phyloP scores from a whole-genome alignment of 2,329 filamentous ascomycete species.

The Stemphylium vesicarium region DNA sequence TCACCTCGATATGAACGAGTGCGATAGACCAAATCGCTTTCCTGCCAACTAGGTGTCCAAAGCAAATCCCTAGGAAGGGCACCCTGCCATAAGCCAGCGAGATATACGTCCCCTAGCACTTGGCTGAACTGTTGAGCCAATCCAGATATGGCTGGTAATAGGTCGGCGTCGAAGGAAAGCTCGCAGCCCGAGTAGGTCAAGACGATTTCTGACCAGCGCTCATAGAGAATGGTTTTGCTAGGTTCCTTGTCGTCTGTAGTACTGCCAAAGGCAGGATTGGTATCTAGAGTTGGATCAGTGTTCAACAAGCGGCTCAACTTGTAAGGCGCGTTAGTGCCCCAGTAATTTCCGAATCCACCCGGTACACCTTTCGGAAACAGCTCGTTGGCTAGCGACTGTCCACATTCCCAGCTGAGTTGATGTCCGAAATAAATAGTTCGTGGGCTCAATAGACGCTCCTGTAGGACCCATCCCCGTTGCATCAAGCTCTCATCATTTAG shows the following conservation, averaged over 20 bases:
- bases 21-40: not conserved
- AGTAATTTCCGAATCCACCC: not conserved
- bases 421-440: constrained; percentile 4
- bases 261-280: not conserved
- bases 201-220: not conserved
- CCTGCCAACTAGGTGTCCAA: not conserved
- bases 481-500: not conserved
- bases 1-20: not conserved
- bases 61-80: not conserved
- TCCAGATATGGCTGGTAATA: not conserved
- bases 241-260: not conserved
- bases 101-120: not conserved
- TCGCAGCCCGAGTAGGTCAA: not conserved
- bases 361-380: not conserved
- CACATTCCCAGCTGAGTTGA: constrained; percentile 2
- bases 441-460: constrained; percentile 3
- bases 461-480: not conserved
- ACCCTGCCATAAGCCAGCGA: not conserved
- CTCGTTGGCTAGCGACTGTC: not conserved
- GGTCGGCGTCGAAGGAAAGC: not conserved
- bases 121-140: not conserved
- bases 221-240: not conserved
- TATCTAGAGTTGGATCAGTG: not conserved
- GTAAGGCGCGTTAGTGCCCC: not conserved
- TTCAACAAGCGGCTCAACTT: not conserved